Base-by-base conservation (phyloP, 176 grass and related monocot species). In the Avena insularis region DNA sequence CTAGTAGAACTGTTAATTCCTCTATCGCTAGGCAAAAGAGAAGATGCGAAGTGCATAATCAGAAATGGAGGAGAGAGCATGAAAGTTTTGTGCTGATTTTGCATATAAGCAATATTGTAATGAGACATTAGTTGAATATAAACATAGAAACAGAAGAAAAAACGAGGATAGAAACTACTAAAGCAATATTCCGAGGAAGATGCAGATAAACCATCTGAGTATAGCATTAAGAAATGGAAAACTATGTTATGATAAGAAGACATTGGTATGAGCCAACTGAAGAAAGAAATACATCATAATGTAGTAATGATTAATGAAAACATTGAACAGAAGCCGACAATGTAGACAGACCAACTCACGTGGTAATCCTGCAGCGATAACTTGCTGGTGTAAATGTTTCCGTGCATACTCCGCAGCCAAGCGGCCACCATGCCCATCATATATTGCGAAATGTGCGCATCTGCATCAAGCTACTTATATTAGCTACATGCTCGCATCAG, bases 341-440 rank as follows among this genome's bases (percentile, higher is more conserved):
- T 79, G 88, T 83, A 85, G 84, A 98, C 96, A 98, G 91, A 98
- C 96, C 96, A 94, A 95, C 93, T 98, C 96, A 98, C 96, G 93
- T 95, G 96, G 96, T 94, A 98, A 92, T 90, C 96, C 96, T 84
- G 92, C 90, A 47, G 90, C 90, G 53, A 95, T 78, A 78, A 95
- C 96, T 83, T 98, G 92, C 25, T 54, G 56, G 89, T 98, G 91
- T 69, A 98, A 87, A 90, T 98, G 88, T 49, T 89, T 95, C 84
- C 92, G 91, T 58, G 90, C 91, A 43, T 92, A 98, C 45, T 98
- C 90, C 23, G 96, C 93, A 29, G 90, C 96, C 86, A 95, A 80
- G 23, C 90, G 88, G 56, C 93, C 93, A 74, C 96, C 91, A 79
- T 98, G 93, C 8, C 93, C 96, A 76, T 98, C 96, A 82, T 95